Evolutionary conservation across 106 monocot genomes (phyloP).

Genomic region (Alisma plantagoaquatica): DNA sequence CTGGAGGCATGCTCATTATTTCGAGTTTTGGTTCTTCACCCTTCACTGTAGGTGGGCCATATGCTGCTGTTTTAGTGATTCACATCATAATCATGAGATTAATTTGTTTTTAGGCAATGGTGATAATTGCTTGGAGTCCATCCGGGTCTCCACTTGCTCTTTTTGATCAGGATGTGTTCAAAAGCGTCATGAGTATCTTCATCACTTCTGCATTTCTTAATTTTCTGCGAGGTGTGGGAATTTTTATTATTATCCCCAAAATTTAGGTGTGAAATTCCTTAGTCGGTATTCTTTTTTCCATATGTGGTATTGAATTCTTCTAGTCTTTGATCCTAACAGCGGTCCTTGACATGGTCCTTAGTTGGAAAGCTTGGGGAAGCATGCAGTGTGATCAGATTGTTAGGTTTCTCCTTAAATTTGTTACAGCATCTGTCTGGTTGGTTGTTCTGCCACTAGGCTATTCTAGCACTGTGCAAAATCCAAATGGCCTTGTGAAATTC

Average conservation of each 20-base stretch:
- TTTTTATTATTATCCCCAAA: too few relatives aligned
- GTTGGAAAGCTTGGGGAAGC: constrained; percentile 95
- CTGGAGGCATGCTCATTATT: too few relatives aligned
- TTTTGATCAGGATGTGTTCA: constrained; percentile 82
- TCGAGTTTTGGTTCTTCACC: too few relatives aligned
- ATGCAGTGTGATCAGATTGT: constrained; percentile 74
- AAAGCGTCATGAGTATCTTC: constrained; percentile 75
- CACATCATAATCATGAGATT: not conserved
- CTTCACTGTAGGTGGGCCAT: not conserved
- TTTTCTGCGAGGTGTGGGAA: constrained; percentile 80
- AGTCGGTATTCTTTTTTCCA: not conserved
- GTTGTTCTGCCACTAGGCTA: constrained; percentile 76
- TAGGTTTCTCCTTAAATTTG: constrained; percentile 78
- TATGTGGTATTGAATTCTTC: not conserved
- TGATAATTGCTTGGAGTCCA: constrained; percentile 96
- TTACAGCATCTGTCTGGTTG: constrained; percentile 73
- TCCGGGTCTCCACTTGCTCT: constrained; percentile 59
- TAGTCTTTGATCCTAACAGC: constrained; percentile 23
- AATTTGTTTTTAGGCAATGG: constrained; percentile 63
- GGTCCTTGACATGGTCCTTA: constrained; percentile 75
- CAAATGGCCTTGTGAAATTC: constrained; percentile 72
- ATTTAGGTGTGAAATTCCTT: too few relatives aligned
- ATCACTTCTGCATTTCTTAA: constrained; percentile 91
- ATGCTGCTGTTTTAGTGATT: not conserved
- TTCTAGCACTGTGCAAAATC: constrained; percentile 75